Evolutionary conservation across 176 grass and related monocot genomes (phyloP), one percentile per base, ranked within the genome.

Genomic region (Carex myosuroides): DNA sequence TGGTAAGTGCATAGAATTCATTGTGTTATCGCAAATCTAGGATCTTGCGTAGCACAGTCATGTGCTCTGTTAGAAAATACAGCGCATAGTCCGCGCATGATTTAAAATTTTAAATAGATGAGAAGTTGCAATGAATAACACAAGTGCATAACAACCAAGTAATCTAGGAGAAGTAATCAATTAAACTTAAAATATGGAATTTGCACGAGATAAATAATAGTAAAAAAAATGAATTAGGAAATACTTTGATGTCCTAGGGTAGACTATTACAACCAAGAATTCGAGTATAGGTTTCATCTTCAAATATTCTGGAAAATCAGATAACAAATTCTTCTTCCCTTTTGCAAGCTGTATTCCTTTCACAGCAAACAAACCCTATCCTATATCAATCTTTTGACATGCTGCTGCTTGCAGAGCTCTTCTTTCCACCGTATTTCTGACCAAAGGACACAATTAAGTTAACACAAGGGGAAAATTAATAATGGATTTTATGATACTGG

Each of bases 391-490:
- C 91, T 88, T 91, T 93, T 1, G 93, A 89, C 81, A 73, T 64
- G 70, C 83, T 83, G 37, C 85, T 79, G 57, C 85, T 60, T 60
- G 24, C 69, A 33, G 85, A 90, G 46, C 81, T 85, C 81, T 88
- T 93, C 89, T 93, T 91, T 69, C 75, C 93, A 2, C 85, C 87
- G 60, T 93, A 96, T 63, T 52, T 96, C 93, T 96, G 87, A 79
- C 84, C n/a, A 87, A 90, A 70, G 7, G 8, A 50, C 57, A 85
- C 5, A 11, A 8, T 71, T 4, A 78, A 61, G 54, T 88, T 7
- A 84, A 81, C 72, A 84, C 76, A 2, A 13, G 1, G 14, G 56
- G 56, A 18, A 69, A 79, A 54, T 18, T 30, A 64, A 35, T n/a
- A 10, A 11, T 16, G 21, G 57, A 80, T 75, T 84, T 54, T 20